Conservation (phyloP, 1,139 yeast genomes). For the Scheffersomyces titani region DNA sequence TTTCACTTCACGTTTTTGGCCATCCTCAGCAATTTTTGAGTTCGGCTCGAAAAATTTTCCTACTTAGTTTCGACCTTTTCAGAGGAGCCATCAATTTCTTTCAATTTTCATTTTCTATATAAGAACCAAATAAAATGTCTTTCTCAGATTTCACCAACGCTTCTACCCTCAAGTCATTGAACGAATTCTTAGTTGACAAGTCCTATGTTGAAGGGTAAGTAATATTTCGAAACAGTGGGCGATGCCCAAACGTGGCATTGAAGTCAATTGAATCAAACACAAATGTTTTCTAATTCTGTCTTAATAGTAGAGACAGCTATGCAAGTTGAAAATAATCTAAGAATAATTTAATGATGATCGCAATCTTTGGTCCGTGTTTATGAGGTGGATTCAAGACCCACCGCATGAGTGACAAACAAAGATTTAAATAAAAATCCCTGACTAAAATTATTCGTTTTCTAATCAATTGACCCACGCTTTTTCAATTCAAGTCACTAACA, state of each 20-base stretch:
- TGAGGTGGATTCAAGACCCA: constrained; percentile 94
- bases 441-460: constrained; percentile 21
- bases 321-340: not conserved
- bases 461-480: constrained; percentile 3
- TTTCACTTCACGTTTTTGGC: constrained; percentile 8
- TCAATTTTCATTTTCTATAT: constrained; percentile 7
- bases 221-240: constrained; percentile 13
- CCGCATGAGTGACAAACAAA: constrained; percentile 82
- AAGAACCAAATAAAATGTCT: constrained; percentile 49
- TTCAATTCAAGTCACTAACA: constrained; percentile 23
- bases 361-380: constrained; percentile 92
- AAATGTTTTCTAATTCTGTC: not conserved
- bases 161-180: constrained; percentile 81
- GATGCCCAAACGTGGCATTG: not conserved
- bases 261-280: not conserved
- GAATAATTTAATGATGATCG: constrained; percentile 56
- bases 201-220: constrained; percentile 93
- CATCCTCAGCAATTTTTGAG: not conserved
- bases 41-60: not conserved
- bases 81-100: not conserved
- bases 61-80: not conserved
- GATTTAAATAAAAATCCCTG: constrained; percentile 46
- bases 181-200: constrained; percentile 87
- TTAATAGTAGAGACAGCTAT: not conserved
- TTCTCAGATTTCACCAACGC: constrained; percentile 78